Evolutionary conservation across 2,329 filamentous ascomycete species (phyloP).

Genomic region (Phaeoacremonium minimum): DNA sequence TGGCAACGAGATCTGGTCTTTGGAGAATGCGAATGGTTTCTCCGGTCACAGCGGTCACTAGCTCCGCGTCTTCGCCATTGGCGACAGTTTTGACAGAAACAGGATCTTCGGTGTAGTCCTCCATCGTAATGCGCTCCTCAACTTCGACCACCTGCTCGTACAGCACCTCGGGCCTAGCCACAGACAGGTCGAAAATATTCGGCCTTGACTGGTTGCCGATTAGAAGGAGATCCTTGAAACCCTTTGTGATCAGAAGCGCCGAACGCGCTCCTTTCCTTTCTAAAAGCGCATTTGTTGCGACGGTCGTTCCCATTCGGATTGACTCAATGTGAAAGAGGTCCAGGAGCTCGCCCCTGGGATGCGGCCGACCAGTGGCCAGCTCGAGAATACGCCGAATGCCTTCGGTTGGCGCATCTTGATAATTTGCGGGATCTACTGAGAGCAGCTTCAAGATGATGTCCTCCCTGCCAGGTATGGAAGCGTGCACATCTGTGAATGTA

Average conservation of each 20-base stretch:
- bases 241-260: slow-evolving; percentile 12
- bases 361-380: slow-evolving; percentile 26
- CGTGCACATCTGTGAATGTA: slow-evolving; percentile 64
- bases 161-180: slow-evolving; percentile 9
- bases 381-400: slow-evolving; percentile 53
- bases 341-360: slow-evolving; percentile 4
- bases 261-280: slow-evolving; percentile 10
- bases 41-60: slow-evolving; percentile 6
- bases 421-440: slow-evolving; percentile 63
- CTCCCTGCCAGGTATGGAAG: slow-evolving; percentile 56
- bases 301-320: slow-evolving; percentile 10
- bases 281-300: slow-evolving; percentile 9
- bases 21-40: slow-evolving; percentile 8
- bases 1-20: slow-evolving; percentile 2
- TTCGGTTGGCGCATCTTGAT: slow-evolving; percentile 64
- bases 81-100: slow-evolving; percentile 1
- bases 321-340: slow-evolving; percentile 5
- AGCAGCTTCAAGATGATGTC: slow-evolving; percentile 66
- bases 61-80: neutral
- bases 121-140: slow-evolving; percentile 10
- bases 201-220: slow-evolving; percentile 26
- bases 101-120: slow-evolving; percentile 10
- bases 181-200: slow-evolving; percentile 18
- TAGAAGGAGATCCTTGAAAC: slow-evolving; percentile 20
- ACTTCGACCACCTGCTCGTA: slow-evolving; percentile 10